Percentiles rank a stretch among this genome's conserved stretches.
These are phyloP conservation scores for Phaeoacremonium minimum DNA, from an alignment of 2,329 filamentous ascomycete genomes.

Conservation along the genomic window DNA sequence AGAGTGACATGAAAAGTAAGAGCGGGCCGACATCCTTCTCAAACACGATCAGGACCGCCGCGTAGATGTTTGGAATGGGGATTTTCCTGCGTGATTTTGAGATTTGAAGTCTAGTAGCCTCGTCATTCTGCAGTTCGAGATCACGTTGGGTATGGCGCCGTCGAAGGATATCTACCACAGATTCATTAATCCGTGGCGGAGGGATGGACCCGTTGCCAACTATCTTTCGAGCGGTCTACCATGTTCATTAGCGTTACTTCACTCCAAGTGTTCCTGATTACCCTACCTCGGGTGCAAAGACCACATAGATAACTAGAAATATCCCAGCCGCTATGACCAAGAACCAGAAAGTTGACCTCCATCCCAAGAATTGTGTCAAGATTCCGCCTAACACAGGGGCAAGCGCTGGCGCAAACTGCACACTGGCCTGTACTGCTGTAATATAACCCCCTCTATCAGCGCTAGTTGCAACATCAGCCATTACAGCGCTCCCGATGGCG, in stretches of 20 bases:
- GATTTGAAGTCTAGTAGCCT: too few species aligned
- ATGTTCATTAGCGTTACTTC: neutral
- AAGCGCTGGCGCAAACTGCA: constrained; percentile 34
- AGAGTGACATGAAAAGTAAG: constrained; percentile 26
- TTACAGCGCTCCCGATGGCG: constrained; percentile 45
- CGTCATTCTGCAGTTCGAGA: too few species aligned
- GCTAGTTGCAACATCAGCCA: constrained; percentile 52
- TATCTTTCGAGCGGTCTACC: constrained; percentile 32
- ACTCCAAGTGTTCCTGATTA: neutral
- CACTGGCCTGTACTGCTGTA: constrained; percentile 36
- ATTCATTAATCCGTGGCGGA: constrained; percentile 23
- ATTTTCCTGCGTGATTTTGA: constrained; percentile 10
- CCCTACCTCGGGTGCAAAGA: constrained; percentile 21
- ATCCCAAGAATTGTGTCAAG: constrained; percentile 44
- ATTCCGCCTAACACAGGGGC: constrained; percentile 50
- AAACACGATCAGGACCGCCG: constrained; percentile 24
- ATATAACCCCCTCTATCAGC: constrained; percentile 53
- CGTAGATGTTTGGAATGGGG: constrained; percentile 22
- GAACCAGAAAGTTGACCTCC: constrained; percentile 54
- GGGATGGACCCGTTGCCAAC: constrained; percentile 41
- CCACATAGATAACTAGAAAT: constrained; percentile 36
- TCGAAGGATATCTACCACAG: too few species aligned
- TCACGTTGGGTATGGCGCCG: too few species aligned
- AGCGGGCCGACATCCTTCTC: constrained; percentile 27
- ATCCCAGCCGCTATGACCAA: constrained; percentile 36